Evolutionary conservation across 2,329 filamentous ascomycete species (phyloP).

Genomic region (Trichophyton simii): DNA sequence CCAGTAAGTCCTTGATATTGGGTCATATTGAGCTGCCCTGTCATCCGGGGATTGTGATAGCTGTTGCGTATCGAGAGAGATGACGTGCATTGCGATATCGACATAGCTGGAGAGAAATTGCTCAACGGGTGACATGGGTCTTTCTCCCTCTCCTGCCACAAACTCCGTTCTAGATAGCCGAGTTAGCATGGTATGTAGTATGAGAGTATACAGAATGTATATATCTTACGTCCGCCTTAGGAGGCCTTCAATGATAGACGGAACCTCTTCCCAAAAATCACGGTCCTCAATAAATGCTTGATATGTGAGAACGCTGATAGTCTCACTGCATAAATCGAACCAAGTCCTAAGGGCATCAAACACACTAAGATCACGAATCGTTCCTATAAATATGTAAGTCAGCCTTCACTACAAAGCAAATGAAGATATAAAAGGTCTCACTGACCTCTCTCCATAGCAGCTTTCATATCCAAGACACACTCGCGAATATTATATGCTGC

Average conservation of each 20-base stretch:
- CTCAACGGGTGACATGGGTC: conserved; percentile 24
- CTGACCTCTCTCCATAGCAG: conserved; percentile 29
- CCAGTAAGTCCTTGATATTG: conserved; percentile 26
- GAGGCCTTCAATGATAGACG: conserved; percentile 28
- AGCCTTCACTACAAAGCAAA: too few species aligned
- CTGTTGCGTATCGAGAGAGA: conserved; percentile 28
- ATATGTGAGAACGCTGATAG: conserved; percentile 24
- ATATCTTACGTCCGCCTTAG: conserved; percentile 28
- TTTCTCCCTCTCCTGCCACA: conserved; percentile 21
- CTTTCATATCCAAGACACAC: conserved; percentile 23
- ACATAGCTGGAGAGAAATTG: conserved; percentile 31
- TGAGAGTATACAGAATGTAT: background rate
- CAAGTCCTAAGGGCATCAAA: conserved; percentile 31
- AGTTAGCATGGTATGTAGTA: background rate
- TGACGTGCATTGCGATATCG: conserved; percentile 30
- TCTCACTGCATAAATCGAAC: conserved; percentile 28
- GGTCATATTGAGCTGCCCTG: conserved; percentile 19
- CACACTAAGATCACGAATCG: conserved; percentile 20
- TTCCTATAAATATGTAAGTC: conserved; percentile 15
- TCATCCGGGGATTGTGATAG: conserved; percentile 22
- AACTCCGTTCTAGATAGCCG: conserved; percentile 19
- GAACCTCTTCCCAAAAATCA: conserved; percentile 36
- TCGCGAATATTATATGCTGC: conserved; percentile 20
- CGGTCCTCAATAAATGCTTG: conserved; percentile 28
- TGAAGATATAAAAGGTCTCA: background rate